Percentiles rank a stretch among this genome's conserved stretches.
phyloP scores from a whole-genome alignment of 2,329 filamentous ascomycete species.

The Zymoseptoria ardabiliae region DNA sequence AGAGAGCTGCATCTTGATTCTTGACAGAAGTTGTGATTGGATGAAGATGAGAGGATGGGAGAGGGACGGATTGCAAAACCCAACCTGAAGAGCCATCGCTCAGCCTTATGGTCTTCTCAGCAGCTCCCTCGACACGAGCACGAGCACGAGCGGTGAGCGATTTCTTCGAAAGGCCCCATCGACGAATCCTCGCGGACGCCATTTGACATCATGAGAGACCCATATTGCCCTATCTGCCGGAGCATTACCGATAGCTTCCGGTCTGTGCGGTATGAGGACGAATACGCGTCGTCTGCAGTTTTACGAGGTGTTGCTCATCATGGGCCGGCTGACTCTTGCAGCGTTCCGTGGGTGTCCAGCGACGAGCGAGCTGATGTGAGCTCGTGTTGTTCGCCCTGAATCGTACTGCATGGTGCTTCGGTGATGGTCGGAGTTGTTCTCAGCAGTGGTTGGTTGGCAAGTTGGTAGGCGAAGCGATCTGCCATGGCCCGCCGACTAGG shows the following conservation, averaged over 20 bases:
- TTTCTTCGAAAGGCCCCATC: not conserved
- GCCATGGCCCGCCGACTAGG: too few species aligned
- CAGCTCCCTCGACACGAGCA: not conserved
- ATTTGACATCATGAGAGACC: not conserved
- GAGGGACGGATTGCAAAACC: not conserved
- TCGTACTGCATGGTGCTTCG: too few species aligned
- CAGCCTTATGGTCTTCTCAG: not conserved
- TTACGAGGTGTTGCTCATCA: not conserved
- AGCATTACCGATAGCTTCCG: not conserved
- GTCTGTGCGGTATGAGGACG: not conserved
- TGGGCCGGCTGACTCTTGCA: not conserved
- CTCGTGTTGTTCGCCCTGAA: too few species aligned
- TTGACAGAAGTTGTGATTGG: not conserved
- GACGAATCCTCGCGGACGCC: not conserved
- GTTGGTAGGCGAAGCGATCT: too few species aligned
- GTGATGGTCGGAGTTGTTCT: too few species aligned
- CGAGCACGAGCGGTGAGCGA: not conserved
- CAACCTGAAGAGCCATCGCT: not conserved
- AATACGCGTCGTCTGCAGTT: not conserved
- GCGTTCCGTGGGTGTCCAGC: not conserved
- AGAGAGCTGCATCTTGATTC: constrained; percentile 5
- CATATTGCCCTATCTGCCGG: not conserved
- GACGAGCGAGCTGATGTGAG: too few species aligned
- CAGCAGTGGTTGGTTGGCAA: too few species aligned
- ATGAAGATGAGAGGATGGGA: not conserved